Conservation (phyloP, 1,139 yeast species). For the Magnusiomyces suaveolens region DNA sequence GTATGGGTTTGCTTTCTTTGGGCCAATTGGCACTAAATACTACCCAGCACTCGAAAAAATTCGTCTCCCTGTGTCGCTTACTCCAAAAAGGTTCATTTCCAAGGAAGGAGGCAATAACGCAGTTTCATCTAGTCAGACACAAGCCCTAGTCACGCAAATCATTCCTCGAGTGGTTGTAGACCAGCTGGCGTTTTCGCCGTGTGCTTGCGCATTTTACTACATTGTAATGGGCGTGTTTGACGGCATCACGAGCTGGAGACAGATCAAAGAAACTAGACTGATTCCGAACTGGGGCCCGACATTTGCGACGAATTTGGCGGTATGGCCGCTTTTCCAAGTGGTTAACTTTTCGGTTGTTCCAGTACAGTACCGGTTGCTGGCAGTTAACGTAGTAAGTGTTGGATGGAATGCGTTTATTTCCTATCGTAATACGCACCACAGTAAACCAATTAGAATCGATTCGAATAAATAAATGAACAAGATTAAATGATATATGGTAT, state of each 20-base stretch:
- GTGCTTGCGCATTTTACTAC: constrained; percentile 40
- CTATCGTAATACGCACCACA: constrained; percentile 34
- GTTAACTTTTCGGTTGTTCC: constrained; percentile 67
- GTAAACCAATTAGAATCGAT: not conserved
- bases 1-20: constrained; percentile 70
- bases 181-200: constrained; percentile 69
- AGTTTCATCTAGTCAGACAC: constrained; percentile 12
- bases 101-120: no score
- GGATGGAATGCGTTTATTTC: constrained; percentile 83
- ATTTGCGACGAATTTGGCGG: constrained; percentile 60
- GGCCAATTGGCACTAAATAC: constrained; percentile 66
- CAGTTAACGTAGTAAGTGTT: constrained; percentile 63
- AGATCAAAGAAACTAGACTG: constrained; percentile 15
- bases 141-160: constrained; percentile 29
- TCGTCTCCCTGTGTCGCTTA: constrained; percentile 7
- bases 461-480: no score
- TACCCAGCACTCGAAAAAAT: constrained; percentile 49
- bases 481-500: no score
- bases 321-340: constrained; percentile 80
- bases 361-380: constrained; percentile 52
- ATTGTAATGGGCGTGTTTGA: constrained; percentile 53
- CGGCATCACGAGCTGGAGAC: constrained; percentile 16
- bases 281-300: constrained; percentile 34
- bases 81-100: no score
- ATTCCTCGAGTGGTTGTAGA: constrained; percentile 52